Base-by-base conservation (phyloP, 371 early-diverging fungal species). In the Mucor saturninus region DNA sequence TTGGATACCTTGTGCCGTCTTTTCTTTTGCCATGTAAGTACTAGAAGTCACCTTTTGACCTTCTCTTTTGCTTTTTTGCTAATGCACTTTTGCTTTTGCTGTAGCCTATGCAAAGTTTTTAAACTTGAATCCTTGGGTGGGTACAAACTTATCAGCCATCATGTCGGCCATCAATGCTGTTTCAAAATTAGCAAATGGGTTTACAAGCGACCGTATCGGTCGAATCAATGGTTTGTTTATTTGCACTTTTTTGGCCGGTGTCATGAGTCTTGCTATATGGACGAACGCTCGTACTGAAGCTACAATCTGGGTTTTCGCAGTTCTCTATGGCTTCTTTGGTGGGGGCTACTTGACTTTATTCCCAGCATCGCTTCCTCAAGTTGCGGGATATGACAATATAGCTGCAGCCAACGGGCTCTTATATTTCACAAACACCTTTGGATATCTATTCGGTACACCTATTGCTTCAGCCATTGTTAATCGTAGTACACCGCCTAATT, bases 321-420 rank as follows among this genome's bases (percentile, higher is more conserved):
- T 69, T 9, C 52, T 83, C 2, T 85, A 77, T 35, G 86, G 81
- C 5, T 71, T 83, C 55, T 81, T 82, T 54, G 81, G 81, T 13
- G 84, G 86, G 4, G 83, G 83, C 10, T 86, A 83, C 56, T 73
- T 87, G 46, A 74, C 79, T 3, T 56, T 84, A 59, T 71, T 79
- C 10, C 76, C 81, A 8, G 76, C 80, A 5, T 77, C 75, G n/a
- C 69, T 73, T 5, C 76, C 81, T 46, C 73, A 84, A 53, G 75
- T 80, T 30, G 83, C 81, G 21, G 81, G 83, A 1, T 48, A 76
- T 15, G 73, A 69, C 3, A 66, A 76, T 53, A 60, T 86, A 49
- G 71, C 83, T 8, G 70, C 85, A 4, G 80, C 77, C 28, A 66
- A 79, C 45, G 82, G 83, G 3, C 46, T 83, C 30, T 61, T 84